A percentile compares a stretch with the other conserved stretches of the same genome.
These are phyloP conservation scores for Echites panduratus DNA, from an alignment of 257 asterid species.

Conservation along the genomic window DNA sequence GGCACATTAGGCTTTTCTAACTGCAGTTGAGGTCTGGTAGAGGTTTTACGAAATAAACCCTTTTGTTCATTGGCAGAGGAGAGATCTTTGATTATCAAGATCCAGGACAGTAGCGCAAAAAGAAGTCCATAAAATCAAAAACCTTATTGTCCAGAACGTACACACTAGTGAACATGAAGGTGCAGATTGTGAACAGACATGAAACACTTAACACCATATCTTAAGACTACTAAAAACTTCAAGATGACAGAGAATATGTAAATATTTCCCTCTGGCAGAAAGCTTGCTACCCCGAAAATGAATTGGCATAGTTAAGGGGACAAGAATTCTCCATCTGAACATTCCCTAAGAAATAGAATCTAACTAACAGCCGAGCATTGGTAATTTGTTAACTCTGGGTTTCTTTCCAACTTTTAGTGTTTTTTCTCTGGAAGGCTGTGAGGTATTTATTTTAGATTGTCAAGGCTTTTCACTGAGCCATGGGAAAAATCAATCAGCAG, in stretches of 20 bases:
- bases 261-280: not conserved
- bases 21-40: not conserved
- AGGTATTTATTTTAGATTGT: not conserved
- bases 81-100: not conserved
- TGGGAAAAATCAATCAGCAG: not conserved
- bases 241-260: no score
- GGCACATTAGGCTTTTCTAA: not conserved
- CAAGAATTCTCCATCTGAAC: not conserved
- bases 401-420: not conserved
- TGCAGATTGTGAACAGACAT: not conserved
- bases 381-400: not conserved
- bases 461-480: not conserved
- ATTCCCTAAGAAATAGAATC: not conserved
- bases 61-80: not conserved
- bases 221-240: not conserved
- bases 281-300: no score
- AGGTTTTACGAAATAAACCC: not conserved
- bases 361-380: not conserved
- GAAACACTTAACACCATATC: not conserved
- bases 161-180: not conserved
- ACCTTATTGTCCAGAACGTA: not conserved
- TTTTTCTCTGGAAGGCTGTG: not conserved
- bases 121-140: not conserved
- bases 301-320: no score
- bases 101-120: not conserved